Base-by-base conservation (phyloP, 176 grass and related monocot genomes). In the Pontederia paniculata region DNA sequence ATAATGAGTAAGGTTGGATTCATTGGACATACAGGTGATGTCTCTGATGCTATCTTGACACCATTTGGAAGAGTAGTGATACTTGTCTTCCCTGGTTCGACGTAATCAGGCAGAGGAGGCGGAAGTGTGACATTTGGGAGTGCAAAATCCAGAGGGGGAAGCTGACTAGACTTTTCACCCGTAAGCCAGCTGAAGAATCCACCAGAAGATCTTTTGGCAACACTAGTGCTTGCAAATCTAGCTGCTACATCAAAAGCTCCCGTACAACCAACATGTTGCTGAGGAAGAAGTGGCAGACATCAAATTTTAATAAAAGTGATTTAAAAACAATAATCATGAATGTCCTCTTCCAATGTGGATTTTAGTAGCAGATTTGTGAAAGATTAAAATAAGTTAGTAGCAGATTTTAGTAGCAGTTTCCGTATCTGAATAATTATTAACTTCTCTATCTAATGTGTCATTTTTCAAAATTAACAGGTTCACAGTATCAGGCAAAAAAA, bases 61-160 rank as follows among this genome's bases (percentile, higher is more conserved):
- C 84, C 84, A 79, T 79, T 88, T 73, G 84, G 76, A 79, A 88
- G 84, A 50, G 84, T 88, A 16, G 79, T 88, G 53, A 88, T 73
- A 48, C 79, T 76, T 62, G 79, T 88, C 64, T 79, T 83, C 31
- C 76, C 48, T 48, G 51, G 84, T 55, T 76, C 79, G 53, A 83
- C 68, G 66, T 76, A 80, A 57, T 88, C 80, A 44, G 84, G 84
- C 42, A 83, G 28, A 37, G 76, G 80, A 58, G 71, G 65, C 47
- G 73, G 69, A 63, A 80, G 44, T 21, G 37, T 58, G 52, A 88
- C 54, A 62, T 69, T 73, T 62, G 65, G 55, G 17, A 88, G 80
- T 1, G 84, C 76, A 44, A 80, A 70, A 76, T 83, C 65, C 23
- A 88, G 73, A 37, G 76, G 72, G 44, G 73, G 76, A 42, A 88